Conservation (phyloP, 371 early-diverging fungal species). For the Mucor racemosus region DNA sequence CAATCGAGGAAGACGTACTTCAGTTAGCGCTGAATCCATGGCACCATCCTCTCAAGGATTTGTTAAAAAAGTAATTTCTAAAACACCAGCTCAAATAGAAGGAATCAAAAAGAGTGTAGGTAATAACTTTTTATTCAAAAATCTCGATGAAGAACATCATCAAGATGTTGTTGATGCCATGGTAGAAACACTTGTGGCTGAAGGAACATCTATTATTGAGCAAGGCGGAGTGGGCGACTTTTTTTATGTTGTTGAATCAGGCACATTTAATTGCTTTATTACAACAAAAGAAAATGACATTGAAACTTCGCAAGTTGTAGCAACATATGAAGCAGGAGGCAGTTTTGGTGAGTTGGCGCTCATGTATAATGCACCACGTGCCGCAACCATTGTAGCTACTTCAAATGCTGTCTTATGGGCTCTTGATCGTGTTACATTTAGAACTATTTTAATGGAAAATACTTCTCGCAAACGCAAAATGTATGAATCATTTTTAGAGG, state of each 20-base stretch:
- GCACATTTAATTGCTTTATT: slow-evolving; percentile 90
- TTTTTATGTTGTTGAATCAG: slow-evolving; percentile 95
- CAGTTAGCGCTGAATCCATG: slow-evolving; percentile 95
- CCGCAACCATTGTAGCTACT: slow-evolving; percentile 81
- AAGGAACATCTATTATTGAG: slow-evolving; percentile 81
- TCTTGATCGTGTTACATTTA: slow-evolving; percentile 79
- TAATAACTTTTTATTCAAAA: slow-evolving; percentile 88
- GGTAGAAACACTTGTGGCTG: slow-evolving; percentile 69
- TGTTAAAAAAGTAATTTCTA: slow-evolving; percentile 82
- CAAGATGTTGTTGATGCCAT: slow-evolving; percentile 93
- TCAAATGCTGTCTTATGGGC: slow-evolving; percentile 79
- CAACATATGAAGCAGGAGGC: slow-evolving; percentile 69
- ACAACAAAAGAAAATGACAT: slow-evolving; percentile 57
- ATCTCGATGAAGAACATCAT: slow-evolving; percentile 93
- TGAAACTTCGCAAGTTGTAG: slow-evolving; percentile 47
- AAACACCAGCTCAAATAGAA: slow-evolving; percentile 76
- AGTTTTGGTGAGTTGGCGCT: slow-evolving; percentile 89
- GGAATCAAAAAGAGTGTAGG: slow-evolving; percentile 80
- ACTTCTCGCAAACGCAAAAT: slow-evolving; percentile 72
- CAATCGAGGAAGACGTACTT: slow-evolving; percentile 84
- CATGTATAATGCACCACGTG: slow-evolving; percentile 90
- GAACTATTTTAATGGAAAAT: slow-evolving; percentile 78
- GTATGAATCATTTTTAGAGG: slow-evolving; percentile 80
- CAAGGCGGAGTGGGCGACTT: slow-evolving; percentile 96
- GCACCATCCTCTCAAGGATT: slow-evolving; percentile 81